A percentile compares a stretch with the other conserved stretches of the same genome.
These are phyloP conservation scores for Gyrodon lividus DNA, from an alignment of 768 basidiomycete genomes.

Conservation along the genomic window DNA sequence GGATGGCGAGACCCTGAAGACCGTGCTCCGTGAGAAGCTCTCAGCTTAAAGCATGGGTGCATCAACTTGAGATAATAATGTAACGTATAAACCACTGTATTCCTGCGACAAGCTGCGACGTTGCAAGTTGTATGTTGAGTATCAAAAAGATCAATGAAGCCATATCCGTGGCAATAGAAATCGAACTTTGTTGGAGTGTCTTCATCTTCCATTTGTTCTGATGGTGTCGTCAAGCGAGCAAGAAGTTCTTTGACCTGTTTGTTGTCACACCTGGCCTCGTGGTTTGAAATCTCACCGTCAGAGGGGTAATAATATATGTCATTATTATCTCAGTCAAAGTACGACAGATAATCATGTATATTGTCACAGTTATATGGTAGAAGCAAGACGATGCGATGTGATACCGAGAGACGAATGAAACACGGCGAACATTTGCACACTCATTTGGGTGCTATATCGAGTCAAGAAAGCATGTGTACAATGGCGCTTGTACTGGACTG, in stretches of 20 bases:
- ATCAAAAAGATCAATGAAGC: not conserved
- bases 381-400: not conserved
- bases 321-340: not conserved
- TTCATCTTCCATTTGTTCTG: not conserved
- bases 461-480: too few species aligned
- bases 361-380: not conserved
- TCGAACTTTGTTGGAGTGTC: not conserved
- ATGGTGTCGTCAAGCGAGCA: not conserved
- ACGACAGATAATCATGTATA: not conserved
- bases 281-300: too few species aligned
- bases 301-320: not conserved
- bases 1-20: constrained; percentile 90
- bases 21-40: constrained; percentile 69
- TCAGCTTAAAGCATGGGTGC: constrained; percentile 9
- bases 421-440: not conserved
- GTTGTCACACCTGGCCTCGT: too few species aligned
- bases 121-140: not conserved
- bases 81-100: constrained; percentile 3
- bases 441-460: not conserved
- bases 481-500: too few species aligned
- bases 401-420: not conserved
- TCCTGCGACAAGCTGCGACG: not conserved
- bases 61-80: not conserved
- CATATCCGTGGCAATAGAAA: not conserved
- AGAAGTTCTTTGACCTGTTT: too few species aligned